These are phyloP conservation scores for Canavalia gladiata DNA, from an alignment of 306 rosid genomes.

Conservation along the genomic window DNA sequence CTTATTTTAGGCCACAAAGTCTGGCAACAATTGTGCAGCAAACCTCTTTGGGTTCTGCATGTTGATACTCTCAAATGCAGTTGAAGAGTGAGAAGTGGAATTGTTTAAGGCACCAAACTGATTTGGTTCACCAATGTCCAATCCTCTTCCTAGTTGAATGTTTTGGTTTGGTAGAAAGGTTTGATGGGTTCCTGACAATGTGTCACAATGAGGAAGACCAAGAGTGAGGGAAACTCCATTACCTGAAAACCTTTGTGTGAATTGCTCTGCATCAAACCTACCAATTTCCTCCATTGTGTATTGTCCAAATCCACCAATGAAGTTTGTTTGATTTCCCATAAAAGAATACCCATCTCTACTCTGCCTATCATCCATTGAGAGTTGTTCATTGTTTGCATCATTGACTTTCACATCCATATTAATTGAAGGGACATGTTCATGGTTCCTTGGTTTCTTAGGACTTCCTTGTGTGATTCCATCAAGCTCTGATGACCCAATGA, in stretches of 20 bases:
- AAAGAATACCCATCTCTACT: constrained; percentile 84
- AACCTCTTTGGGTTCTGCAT: constrained; percentile 94
- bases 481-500: constrained; percentile 84
- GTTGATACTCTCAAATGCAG: constrained; percentile 79
- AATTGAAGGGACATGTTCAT: constrained; percentile 55
- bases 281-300: constrained; percentile 91
- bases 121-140: constrained; percentile 71
- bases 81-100: constrained; percentile 76
- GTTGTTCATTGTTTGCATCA: constrained; percentile 57
- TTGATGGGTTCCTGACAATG: constrained; percentile 77
- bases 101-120: constrained; percentile 71
- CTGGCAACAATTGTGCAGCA: constrained; percentile 90
- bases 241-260: constrained; percentile 81
- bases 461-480: constrained; percentile 91
- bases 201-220: constrained; percentile 91
- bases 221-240: constrained; percentile 92
- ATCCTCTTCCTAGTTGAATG: constrained; percentile 80
- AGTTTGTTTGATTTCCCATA: constrained; percentile 78
- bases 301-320: constrained; percentile 83
- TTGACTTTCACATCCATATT: constrained; percentile 63
- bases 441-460: constrained; percentile 78
- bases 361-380: constrained; percentile 69
- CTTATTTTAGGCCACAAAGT: constrained; percentile 73
- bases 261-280: constrained; percentile 79
- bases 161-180: constrained; percentile 72